Percentiles rank a stretch among this genome's conserved stretches.
These are phyloP conservation scores for Chrysoporthe puriensis DNA, from an alignment of 2,329 filamentous ascomycete genomes.

Conservation along the genomic window DNA sequence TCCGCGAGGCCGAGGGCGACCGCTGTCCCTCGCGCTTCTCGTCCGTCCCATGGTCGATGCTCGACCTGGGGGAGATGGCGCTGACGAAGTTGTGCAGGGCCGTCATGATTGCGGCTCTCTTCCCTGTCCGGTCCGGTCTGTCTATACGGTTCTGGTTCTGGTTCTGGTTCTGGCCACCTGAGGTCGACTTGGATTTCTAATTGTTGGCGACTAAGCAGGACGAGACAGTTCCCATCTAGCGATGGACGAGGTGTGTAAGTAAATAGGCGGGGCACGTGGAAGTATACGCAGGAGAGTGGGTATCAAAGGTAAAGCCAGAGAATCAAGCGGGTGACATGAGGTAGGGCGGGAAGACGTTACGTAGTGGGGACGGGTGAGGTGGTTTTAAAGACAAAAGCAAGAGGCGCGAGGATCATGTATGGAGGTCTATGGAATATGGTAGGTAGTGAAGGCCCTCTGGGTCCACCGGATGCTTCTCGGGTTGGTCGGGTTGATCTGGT, in stretches of 20 bases:
- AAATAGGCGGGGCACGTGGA: not conserved
- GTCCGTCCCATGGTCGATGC: slow-evolving; percentile 17
- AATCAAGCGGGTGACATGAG: not conserved
- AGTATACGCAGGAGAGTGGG: slow-evolving; percentile 3
- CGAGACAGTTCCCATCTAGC: not conserved
- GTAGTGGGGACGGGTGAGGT: not conserved
- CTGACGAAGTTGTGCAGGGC: slow-evolving; percentile 28
- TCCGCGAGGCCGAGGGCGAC: slow-evolving; percentile 14
- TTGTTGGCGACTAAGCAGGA: not conserved
- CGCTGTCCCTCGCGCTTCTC: slow-evolving; percentile 3
- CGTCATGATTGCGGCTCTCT: slow-evolving; percentile 19
- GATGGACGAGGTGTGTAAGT: not conserved
- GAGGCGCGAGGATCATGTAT: not conserved
- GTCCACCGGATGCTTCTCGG: too few species aligned
- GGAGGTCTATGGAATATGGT: not conserved
- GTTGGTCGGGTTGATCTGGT: too few species aligned
- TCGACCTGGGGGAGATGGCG: slow-evolving; percentile 28
- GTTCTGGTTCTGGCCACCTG: not conserved
- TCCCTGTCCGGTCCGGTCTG: not conserved
- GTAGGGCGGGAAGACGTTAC: not conserved
- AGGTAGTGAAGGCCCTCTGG: too few species aligned
- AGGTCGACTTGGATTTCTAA: not conserved
- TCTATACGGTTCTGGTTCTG: not conserved
- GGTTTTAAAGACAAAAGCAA: slow-evolving; percentile 4
- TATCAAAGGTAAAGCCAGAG: not conserved